Base-by-base conservation (phyloP, 345 rosid genomes). In the Sonneratia alba region DNA sequence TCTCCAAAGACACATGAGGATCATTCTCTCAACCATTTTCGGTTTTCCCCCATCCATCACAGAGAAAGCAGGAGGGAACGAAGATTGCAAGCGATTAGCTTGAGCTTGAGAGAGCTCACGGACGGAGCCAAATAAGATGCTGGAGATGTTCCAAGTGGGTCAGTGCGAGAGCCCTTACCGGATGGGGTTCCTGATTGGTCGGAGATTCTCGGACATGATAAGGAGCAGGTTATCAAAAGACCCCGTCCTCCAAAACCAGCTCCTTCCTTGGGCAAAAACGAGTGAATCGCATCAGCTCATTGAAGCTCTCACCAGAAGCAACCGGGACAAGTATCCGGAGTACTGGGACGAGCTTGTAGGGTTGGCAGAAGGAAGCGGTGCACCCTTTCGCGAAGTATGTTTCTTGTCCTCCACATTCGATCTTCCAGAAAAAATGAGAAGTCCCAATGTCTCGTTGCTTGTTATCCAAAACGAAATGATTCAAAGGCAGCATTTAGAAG, bases 331-430 rank as follows among this genome's bases (percentile, higher is more conserved):
- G 67, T 86, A 79, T 40, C 85, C 87, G 0, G 72, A 73, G 38
- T 84, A 82, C 68, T 87, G 89, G 92, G 85, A 83, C 56, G 88
- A 87, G 77, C 85, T 87, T 36, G 1, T 80, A 1, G 89, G 92
- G 36, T 83, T 73, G 22, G 92, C 92, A 2, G 82, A 80, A 14
- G 92, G 92, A 71, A 72, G 86, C 68, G 87, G 82, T 15, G 85
- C 83, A 72, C 81, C 85, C 61, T 45, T 83, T 70, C 87, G 84
- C 62, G 73, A 86, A 71, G 92, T 87, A 79, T 70, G 48, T 15
- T 21, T 68, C 47, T 45, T 27, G 38, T 11, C 27, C 2, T 12
- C 32, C 34, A 27, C 5, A 32, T 24, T 59, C 15, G 32, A 24
- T 59, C 32, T 27, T 15, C 32, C 32, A 36, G 24, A 61, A 61